A percentile compares a stretch with the other conserved stretches of the same genome.
phyloP scores from a whole-genome alignment of 2,329 filamentous ascomycete species.

The Colletotrichum graminicola region DNA sequence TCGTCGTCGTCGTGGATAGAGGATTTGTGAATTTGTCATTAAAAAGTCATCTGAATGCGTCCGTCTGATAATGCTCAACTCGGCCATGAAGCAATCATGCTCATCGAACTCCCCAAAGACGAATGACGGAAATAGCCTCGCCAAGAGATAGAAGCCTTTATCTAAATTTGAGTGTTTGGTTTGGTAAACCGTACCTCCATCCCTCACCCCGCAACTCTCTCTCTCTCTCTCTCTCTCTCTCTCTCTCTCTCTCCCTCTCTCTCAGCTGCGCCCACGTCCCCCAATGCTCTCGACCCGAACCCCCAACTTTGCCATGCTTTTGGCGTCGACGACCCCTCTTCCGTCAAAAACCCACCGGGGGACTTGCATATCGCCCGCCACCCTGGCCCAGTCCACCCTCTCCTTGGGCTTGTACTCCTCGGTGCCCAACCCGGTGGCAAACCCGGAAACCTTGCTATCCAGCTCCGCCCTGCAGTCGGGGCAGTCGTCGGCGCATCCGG shows the following conservation, averaged over 20 bases:
- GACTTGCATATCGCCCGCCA: constrained; percentile 63
- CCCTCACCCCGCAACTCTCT: not conserved
- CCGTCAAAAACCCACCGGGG: constrained; percentile 70
- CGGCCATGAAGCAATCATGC: not conserved
- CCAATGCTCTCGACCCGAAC: constrained; percentile 67
- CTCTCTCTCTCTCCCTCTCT: no score
- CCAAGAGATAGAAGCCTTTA: not conserved
- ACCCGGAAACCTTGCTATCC: constrained; percentile 53
- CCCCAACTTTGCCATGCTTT: constrained; percentile 62
- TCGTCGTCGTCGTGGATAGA: not conserved
- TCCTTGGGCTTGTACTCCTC: constrained; percentile 61
- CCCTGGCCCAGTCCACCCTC: constrained; percentile 64
- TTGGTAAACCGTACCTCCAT: not conserved
- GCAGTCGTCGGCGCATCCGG: constrained; percentile 59
- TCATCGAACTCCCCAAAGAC: not conserved
- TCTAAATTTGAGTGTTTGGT: not conserved
- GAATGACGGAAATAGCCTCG: not conserved
- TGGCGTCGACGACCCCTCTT: constrained; percentile 64
- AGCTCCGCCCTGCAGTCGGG: constrained; percentile 62
- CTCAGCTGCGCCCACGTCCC: constrained; percentile 50
- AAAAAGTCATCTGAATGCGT: not conserved
- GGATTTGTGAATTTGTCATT: not conserved
- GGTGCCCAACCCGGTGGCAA: constrained; percentile 57
- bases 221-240: no score
- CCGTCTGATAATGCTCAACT: not conserved